A percentile compares a stretch with the other conserved stretches of the same genome.
These are phyloP conservation scores for Picochlorum costavermella DNA, from an alignment of 139 green algal species.

Conservation along the genomic window DNA sequence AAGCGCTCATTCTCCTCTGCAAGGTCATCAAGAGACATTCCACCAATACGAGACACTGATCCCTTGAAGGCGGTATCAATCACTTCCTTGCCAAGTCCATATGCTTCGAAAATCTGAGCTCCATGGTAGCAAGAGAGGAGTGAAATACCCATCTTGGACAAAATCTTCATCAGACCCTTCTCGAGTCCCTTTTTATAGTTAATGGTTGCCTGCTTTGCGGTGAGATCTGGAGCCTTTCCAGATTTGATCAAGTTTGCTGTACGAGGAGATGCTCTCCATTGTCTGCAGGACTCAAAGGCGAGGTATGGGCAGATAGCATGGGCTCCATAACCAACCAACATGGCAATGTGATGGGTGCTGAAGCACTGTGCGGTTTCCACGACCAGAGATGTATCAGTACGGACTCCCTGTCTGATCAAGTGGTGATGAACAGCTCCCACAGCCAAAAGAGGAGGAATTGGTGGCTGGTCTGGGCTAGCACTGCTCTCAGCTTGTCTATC, in stretches of 20 bases:
- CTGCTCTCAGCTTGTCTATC: slow-evolving; percentile 33
- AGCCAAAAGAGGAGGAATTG: slow-evolving; percentile 88
- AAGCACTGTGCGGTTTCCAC: slow-evolving; percentile 86
- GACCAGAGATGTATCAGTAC: slow-evolving; percentile 89
- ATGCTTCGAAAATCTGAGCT: slow-evolving; percentile 98
- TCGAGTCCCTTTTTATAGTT: slow-evolving; percentile 92
- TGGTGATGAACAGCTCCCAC: slow-evolving; percentile 95
- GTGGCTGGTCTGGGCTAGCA: slow-evolving; percentile 40
- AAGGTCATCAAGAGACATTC: slow-evolving; percentile 87
- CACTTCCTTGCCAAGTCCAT: slow-evolving; percentile 87
- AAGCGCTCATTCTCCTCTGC: slow-evolving; percentile 82
- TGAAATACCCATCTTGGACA: slow-evolving; percentile 99
- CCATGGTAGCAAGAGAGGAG: slow-evolving; percentile 92
- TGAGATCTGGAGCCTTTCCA: slow-evolving; percentile 79
- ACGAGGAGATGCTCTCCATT: slow-evolving; percentile 79
- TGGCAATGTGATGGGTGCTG: slow-evolving; percentile 82
- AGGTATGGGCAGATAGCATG: slow-evolving; percentile 96
- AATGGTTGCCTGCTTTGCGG: slow-evolving; percentile 65
- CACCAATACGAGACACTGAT: slow-evolving; percentile 91
- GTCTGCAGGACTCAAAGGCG: slow-evolving; percentile 85
- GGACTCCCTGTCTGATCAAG: slow-evolving; percentile 75
- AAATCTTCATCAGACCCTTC: slow-evolving; percentile 97
- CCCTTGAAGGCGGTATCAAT: slow-evolving; percentile 73
- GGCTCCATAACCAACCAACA: slow-evolving; percentile 92
- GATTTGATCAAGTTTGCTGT: slow-evolving; percentile 80